Conservation (phyloP, 2,329 filamentous ascomycete genomes). For the Trichoderma semiorbis region DNA sequence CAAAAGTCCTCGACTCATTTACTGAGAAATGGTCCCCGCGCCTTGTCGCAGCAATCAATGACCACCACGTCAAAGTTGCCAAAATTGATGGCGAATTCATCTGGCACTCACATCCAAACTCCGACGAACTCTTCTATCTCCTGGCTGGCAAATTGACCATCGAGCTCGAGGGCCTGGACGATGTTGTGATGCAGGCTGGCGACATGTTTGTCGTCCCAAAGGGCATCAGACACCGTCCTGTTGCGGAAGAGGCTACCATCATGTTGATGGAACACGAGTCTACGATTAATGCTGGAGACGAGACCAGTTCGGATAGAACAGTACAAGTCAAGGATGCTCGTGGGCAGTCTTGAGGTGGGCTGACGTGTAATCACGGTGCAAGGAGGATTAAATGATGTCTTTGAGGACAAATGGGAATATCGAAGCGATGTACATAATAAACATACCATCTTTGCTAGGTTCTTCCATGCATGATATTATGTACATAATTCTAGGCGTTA, state of each 20-base stretch:
- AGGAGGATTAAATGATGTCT: neutral
- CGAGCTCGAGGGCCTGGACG: neutral
- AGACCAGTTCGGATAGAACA: neutral
- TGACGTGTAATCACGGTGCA: neutral
- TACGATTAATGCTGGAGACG: neutral
- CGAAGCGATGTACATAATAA: neutral
- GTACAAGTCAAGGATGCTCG: neutral
- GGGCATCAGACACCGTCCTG: neutral
- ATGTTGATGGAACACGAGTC: neutral
- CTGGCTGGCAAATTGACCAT: neutral
- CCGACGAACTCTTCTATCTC: conserved; percentile 1
- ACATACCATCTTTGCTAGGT: neutral
- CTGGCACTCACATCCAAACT: conserved; percentile 9
- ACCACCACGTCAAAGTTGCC: conserved; percentile 5
- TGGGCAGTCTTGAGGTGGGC: neutral
- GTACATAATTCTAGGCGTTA: neutral
- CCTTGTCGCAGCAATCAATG: conserved; percentile 3
- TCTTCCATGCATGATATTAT: neutral
- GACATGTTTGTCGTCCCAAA: conserved; percentile 7
- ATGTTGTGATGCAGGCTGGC: neutral
- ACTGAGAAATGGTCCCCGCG: conserved; percentile 5
- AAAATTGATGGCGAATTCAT: conserved; percentile 8
- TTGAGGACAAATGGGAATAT: neutral
- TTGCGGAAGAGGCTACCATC: neutral
- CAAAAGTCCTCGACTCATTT: conserved; percentile 1